A percentile compares a stretch with the other conserved stretches of the same genome.
These are phyloP conservation scores for Paramecium octaurelia DNA, from an alignment of 73 alveolate genomes.

Conservation along the genomic window DNA sequence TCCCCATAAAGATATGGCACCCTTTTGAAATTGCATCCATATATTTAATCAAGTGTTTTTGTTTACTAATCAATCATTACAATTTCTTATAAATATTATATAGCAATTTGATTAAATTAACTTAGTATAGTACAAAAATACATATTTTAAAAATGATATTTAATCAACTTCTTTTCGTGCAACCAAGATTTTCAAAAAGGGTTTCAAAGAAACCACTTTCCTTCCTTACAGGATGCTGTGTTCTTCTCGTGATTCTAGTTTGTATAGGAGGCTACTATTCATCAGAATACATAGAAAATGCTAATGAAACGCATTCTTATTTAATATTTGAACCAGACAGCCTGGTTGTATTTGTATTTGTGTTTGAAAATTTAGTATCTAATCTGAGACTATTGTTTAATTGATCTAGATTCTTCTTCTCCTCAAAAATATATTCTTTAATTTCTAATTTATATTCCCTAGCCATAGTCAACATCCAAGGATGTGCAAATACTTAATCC, in stretches of 20 bases:
- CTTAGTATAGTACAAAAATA: neutral
- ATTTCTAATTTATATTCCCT: neutral
- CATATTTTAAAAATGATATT: neutral
- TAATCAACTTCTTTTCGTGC: constrained; percentile 18
- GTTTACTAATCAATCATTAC: neutral
- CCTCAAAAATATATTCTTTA: neutral
- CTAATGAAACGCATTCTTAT: neutral
- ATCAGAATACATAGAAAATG: constrained; percentile 2
- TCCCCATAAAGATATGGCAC: neutral
- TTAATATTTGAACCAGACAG: neutral
- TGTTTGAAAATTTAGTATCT: neutral
- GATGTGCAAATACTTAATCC: constrained; percentile 83
- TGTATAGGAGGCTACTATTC: neutral
- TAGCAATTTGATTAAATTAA: neutral
- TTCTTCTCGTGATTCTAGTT: constrained; percentile 6
- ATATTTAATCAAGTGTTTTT: neutral
- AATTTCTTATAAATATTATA: neutral
- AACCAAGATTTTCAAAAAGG: neutral
- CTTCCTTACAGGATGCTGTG: neutral
- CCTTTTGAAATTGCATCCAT: constrained; percentile 13
- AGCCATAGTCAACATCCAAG: constrained; percentile 74
- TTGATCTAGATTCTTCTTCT: neutral
- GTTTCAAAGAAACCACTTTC: constrained; percentile 14
- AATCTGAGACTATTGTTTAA: neutral
- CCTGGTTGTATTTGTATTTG: neutral